A percentile compares a stretch with the other conserved stretches of the same genome.
These are phyloP conservation scores for Tetracladium maxilliforme DNA, from an alignment of 2,329 filamentous ascomycete species.

Conservation along the genomic window DNA sequence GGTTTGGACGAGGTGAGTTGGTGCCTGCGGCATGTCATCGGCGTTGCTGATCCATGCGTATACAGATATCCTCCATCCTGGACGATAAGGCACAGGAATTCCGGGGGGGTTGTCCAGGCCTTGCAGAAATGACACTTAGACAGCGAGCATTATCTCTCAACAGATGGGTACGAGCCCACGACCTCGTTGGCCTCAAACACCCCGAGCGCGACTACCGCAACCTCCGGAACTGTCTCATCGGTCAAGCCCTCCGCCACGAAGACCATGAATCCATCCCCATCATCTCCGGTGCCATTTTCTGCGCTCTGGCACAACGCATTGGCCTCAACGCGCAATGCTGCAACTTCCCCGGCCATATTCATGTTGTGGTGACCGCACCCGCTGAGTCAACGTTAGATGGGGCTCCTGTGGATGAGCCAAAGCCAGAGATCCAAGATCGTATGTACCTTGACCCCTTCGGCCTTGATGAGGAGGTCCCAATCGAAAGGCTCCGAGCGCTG, in stretches of 20 bases:
- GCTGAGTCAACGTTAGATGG: slow-evolving; percentile 46
- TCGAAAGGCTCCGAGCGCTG: slow-evolving; percentile 39
- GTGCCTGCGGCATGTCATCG: slow-evolving; percentile 1
- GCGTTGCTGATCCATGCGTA: slow-evolving; percentile 2
- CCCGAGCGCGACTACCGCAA: slow-evolving; percentile 56
- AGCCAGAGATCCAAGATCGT: too few species aligned
- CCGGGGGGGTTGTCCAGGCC: slow-evolving; percentile 29
- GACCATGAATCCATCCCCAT: slow-evolving; percentile 72
- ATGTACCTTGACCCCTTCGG: slow-evolving; percentile 83
- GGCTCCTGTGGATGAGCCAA: slow-evolving; percentile 22
- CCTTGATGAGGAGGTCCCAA: slow-evolving; percentile 49
- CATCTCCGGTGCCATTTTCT: slow-evolving; percentile 78
- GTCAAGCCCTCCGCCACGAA: slow-evolving; percentile 58
- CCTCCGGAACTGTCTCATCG: slow-evolving; percentile 77
- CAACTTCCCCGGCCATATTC: slow-evolving; percentile 73
- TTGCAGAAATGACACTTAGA: slow-evolving; percentile 44
- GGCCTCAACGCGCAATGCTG: slow-evolving; percentile 67
- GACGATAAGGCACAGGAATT: slow-evolving; percentile 48
- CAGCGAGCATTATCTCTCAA: slow-evolving; percentile 54
- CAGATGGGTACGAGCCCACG: slow-evolving; percentile 50
- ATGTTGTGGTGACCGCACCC: slow-evolving; percentile 58
- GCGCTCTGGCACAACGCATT: slow-evolving; percentile 58
- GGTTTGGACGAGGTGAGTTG: slow-evolving; percentile 55
- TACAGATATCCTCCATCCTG: slow-evolving; percentile 46
- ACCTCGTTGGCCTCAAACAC: slow-evolving; percentile 58